A percentile compares a stretch with the other conserved stretches of the same genome.
Conservation (phyloP, 441 rosid species). For the Brassica balearica region DNA sequence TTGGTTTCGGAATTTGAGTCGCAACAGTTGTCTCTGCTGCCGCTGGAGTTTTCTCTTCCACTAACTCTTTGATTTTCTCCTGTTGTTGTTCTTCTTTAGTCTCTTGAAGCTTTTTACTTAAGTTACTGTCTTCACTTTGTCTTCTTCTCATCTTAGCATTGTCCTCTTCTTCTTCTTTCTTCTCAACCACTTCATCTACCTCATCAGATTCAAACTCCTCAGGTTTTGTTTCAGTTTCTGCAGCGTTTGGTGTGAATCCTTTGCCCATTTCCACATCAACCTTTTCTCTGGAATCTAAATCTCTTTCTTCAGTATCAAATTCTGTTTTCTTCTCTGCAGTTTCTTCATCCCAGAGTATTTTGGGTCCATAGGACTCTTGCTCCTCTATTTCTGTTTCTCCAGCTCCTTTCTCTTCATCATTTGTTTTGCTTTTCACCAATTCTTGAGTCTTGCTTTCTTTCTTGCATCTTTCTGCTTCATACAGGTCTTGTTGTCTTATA, state of each 20-base stretch:
- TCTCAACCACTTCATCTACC: not conserved
- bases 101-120: conserved; percentile 13
- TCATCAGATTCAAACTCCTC: not conserved
- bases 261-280: conserved; percentile 6
- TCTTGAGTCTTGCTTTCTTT: conserved; percentile 19
- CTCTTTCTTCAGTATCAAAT: not conserved
- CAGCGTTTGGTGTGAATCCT: conserved; percentile 11
- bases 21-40: not conserved
- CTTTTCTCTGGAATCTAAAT: conserved; percentile 24
- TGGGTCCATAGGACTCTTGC: conserved; percentile 31
- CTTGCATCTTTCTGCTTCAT: not conserved
- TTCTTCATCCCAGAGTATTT: conserved; percentile 15
- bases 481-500: conserved; percentile 11
- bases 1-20: conserved; percentile 14
- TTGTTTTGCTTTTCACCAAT: conserved; percentile 22
- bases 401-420: conserved; percentile 15
- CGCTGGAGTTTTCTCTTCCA: not conserved
- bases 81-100: conserved; percentile 9
- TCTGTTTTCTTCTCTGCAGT: conserved; percentile 14
- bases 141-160: not conserved
- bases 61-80: not conserved
- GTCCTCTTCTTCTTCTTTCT: conserved; percentile 6
- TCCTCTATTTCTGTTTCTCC: not conserved
- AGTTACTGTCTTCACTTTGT: conserved; percentile 14
- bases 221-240: conserved; percentile 16